phyloP scores from a whole-genome alignment of 83 land plant species.

The Diphasiastrum complanatum region DNA sequence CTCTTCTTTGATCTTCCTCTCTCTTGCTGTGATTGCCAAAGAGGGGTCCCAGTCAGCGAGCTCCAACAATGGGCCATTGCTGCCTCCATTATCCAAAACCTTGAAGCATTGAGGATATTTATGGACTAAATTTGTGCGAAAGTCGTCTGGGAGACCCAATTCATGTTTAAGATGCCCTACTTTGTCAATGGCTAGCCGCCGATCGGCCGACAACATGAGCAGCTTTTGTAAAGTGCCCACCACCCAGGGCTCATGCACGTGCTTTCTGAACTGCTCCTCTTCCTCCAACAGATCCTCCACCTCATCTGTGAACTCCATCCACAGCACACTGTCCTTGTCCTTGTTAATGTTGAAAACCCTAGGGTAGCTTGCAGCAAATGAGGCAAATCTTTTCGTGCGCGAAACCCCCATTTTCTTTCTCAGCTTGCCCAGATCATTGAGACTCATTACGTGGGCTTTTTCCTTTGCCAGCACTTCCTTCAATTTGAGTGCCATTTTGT shows the following conservation, averaged over 20 bases:
- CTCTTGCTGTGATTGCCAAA: constrained; percentile 56
- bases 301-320: constrained; percentile 40
- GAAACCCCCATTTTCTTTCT: constrained; percentile 65
- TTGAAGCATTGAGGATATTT: constrained; percentile 53
- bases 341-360: constrained; percentile 49
- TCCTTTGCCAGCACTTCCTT: no score
- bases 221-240: constrained; percentile 61
- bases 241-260: constrained; percentile 48
- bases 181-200: constrained; percentile 43
- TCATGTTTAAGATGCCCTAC: constrained; percentile 41
- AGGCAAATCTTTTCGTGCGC: constrained; percentile 53
- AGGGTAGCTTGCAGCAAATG: constrained; percentile 45
- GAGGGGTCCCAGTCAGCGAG: constrained; percentile 67
- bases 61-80: constrained; percentile 29
- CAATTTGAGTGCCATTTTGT: no score
- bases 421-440: no score
- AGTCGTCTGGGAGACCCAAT: constrained; percentile 50
- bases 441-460: no score
- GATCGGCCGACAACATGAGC: constrained; percentile 62
- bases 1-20: constrained; percentile 30
- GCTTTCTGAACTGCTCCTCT: constrained; percentile 35
- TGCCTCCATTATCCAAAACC: constrained; percentile 21
- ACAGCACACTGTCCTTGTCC: constrained; percentile 29
- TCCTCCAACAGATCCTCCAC: constrained; percentile 29
- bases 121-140: constrained; percentile 29